phyloP scores from a whole-genome alignment of 371 early-diverging fungal species.

The Rhizopus microsporus region DNA sequence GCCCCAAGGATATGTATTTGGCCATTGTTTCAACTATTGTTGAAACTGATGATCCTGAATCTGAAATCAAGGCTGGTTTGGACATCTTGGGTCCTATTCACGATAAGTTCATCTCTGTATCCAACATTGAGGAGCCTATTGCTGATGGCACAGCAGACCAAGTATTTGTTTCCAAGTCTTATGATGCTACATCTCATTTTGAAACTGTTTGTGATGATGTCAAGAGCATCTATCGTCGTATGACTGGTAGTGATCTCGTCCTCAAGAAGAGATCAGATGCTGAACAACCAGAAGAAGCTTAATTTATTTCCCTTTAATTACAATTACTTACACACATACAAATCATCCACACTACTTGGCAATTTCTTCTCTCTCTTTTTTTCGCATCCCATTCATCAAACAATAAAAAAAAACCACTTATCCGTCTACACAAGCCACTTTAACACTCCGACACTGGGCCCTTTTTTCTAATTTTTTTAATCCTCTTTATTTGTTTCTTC shows the following conservation, averaged over 20 bases:
- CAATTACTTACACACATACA: neutral
- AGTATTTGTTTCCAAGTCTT: slow-evolving; percentile 91
- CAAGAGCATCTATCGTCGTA: slow-evolving; percentile 87
- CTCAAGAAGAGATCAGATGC: slow-evolving; percentile 63
- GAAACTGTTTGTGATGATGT: slow-evolving; percentile 98
- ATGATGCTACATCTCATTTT: slow-evolving; percentile 99
- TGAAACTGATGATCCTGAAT: slow-evolving; percentile 86
- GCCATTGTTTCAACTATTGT: slow-evolving; percentile 97
- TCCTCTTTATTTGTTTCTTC: neutral
- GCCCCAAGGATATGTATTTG: slow-evolving; percentile 83
- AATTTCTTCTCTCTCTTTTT: neutral
- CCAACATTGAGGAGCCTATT: slow-evolving; percentile 83
- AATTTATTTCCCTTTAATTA: neutral
- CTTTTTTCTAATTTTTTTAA: too few relatives aligned
- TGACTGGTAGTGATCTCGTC: slow-evolving; percentile 86
- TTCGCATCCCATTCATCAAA: slow-evolving; percentile 1
- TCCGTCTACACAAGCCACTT: neutral
- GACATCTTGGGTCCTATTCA: slow-evolving; percentile 88
- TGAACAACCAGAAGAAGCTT: slow-evolving; percentile 45
- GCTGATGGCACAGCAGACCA: slow-evolving; percentile 82
- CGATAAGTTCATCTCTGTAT: slow-evolving; percentile 88
- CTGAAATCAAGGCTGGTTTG: slow-evolving; percentile 87
- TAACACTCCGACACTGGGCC: too few relatives aligned
- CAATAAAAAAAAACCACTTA: neutral
- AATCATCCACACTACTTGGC: neutral